Conservation (phyloP, 176 grass and related monocot genomes). For the Areca catechu region DNA sequence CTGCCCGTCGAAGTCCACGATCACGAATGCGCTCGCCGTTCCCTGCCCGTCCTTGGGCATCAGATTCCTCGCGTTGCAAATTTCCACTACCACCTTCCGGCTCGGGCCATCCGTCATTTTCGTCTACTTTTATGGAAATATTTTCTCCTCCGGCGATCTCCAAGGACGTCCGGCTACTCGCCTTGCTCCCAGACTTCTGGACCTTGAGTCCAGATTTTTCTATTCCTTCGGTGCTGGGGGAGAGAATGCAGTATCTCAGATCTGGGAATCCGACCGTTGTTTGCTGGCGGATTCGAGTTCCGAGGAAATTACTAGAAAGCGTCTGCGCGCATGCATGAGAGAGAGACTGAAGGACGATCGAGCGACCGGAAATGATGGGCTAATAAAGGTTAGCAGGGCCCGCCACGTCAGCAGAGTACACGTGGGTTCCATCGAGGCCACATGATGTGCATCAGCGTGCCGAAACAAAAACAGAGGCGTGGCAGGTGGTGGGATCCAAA, state of each 20-base stretch:
- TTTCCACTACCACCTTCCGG: slow-evolving; percentile 71
- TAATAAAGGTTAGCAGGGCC: slow-evolving; percentile 21
- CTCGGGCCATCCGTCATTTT: slow-evolving; percentile 43
- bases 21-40: slow-evolving; percentile 84
- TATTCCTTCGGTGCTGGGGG: too few species aligned
- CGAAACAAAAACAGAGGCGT: slow-evolving; percentile 29
- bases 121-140: neutral
- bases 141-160: too few species aligned
- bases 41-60: slow-evolving; percentile 99
- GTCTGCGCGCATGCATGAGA: too few species aligned
- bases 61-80: slow-evolving; percentile 85
- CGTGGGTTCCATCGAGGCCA: slow-evolving; percentile 21
- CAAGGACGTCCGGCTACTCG: too few species aligned
- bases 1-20: slow-evolving; percentile 99
- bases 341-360: too few species aligned
- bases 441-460: neutral
- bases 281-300: too few species aligned
- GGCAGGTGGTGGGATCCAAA: slow-evolving; percentile 25
- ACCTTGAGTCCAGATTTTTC: too few species aligned
- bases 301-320: too few species aligned
- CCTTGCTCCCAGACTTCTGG: too few species aligned
- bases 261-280: too few species aligned
- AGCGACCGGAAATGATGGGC: too few species aligned
- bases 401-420: slow-evolving; percentile 20
- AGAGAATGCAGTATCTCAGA: too few species aligned